phyloP scores from a whole-genome alignment of 1,139 yeast genomes.

The Debaryomyces subglobosus region DNA sequence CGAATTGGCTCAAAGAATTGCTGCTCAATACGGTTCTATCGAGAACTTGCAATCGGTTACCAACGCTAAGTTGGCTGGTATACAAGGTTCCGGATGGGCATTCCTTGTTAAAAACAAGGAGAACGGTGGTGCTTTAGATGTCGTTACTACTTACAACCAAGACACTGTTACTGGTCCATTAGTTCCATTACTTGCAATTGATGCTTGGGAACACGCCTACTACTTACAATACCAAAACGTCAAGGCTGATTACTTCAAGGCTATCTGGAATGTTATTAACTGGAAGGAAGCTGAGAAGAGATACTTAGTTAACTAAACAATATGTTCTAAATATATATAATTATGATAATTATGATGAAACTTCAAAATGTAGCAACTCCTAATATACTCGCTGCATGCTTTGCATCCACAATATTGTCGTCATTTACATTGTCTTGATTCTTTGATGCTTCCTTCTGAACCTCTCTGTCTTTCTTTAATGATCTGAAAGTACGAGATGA shows the following conservation, averaged over 20 bases:
- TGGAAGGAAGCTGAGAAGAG: slow-evolving; percentile 92
- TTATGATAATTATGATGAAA: neutral
- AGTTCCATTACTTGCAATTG: slow-evolving; percentile 88
- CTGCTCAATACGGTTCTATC: slow-evolving; percentile 71
- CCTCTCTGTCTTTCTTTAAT: slow-evolving; percentile 40
- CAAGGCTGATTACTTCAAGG: slow-evolving; percentile 93
- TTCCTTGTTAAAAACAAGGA: slow-evolving; percentile 87
- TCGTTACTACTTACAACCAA: slow-evolving; percentile 87
- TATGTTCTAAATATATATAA: neutral
- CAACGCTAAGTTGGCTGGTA: slow-evolving; percentile 82
- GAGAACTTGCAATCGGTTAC: slow-evolving; percentile 71
- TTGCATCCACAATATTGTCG: slow-evolving; percentile 63
- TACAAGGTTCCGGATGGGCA: slow-evolving; percentile 99
- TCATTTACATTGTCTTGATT: slow-evolving; percentile 26
- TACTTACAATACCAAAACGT: slow-evolving; percentile 95
- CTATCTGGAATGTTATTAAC: slow-evolving; percentile 95
- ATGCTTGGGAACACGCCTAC: slow-evolving; percentile 99
- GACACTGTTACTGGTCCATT: slow-evolving; percentile 79
- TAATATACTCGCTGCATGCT: slow-evolving; percentile 76
- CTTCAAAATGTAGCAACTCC: slow-evolving; percentile 75
- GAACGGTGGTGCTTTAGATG: slow-evolving; percentile 75
- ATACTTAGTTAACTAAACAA: slow-evolving; percentile 26
- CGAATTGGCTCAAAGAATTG: slow-evolving; percentile 64
- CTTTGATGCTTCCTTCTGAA: slow-evolving; percentile 29
- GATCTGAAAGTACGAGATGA: slow-evolving; percentile 65